phyloP scores from a whole-genome alignment of 495 filamentous ascomycete genomes.

The Achaetomiella virescens region DNA sequence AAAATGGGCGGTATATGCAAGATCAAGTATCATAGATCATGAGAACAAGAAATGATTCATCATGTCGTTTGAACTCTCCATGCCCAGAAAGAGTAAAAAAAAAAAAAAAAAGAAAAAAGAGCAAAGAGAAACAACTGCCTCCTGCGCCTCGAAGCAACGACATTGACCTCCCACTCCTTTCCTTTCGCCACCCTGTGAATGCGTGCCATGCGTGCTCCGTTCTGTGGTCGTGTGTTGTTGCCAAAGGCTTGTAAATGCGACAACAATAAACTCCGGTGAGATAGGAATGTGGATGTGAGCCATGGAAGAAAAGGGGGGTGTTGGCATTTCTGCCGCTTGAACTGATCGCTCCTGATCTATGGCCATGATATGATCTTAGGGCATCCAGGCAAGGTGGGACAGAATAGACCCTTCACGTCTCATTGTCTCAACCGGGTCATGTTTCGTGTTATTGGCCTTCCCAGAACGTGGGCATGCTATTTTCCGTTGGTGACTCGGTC shows the following conservation, averaged over 20 bases:
- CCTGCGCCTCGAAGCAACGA: constrained; percentile 11
- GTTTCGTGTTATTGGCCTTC: constrained; percentile 24
- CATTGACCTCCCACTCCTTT: too few species aligned
- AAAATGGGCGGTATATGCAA: neutral
- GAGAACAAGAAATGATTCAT: constrained; percentile 13
- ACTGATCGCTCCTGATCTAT: neutral
- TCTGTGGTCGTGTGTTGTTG: too few species aligned
- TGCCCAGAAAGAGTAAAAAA: constrained; percentile 4
- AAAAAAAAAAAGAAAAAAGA: neutral
- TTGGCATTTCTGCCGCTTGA: constrained; percentile 4
- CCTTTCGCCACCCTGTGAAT: constrained; percentile 1
- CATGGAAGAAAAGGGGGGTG: neutral
- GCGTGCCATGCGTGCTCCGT: constrained; percentile 4
- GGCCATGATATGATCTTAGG: neutral
- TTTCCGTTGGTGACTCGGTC: constrained; percentile 29
- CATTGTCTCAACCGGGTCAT: neutral
- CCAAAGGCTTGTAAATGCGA: constrained; percentile 1
- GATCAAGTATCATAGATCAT: neutral
- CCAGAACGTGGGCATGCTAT: constrained; percentile 26
- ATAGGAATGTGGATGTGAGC: neutral
- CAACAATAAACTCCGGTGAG: neutral
- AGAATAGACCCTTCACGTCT: constrained; percentile 6
- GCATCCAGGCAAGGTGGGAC: constrained; percentile 9
- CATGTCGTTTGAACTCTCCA: constrained; percentile 17
- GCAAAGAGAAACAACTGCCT: constrained; percentile 6